Evolutionary conservation across 23 red algal genomes (phyloP).

Genomic region (Gracilaria vermiculophylla): DNA sequence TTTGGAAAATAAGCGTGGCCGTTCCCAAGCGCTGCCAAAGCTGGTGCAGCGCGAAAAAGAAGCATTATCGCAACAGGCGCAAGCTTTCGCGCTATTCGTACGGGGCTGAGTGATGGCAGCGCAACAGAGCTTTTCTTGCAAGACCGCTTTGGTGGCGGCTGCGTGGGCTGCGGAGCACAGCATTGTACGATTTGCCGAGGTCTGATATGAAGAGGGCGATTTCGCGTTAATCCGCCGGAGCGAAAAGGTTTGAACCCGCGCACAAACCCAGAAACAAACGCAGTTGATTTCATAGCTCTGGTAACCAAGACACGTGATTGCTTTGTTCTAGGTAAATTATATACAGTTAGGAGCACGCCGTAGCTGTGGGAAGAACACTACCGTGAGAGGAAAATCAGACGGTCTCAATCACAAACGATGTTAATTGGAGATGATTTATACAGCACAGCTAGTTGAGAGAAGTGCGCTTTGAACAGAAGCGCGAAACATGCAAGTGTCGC

Average conservation of each 20-base stretch:
- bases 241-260: background rate
- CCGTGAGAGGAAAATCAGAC: background rate
- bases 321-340: background rate
- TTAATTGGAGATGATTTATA: background rate
- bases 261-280: conserved; percentile 3
- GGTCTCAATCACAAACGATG: background rate
- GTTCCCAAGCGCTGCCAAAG: background rate
- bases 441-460: background rate
- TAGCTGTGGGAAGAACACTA: background rate
- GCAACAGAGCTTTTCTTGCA: no score
- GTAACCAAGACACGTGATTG: background rate
- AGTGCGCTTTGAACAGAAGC: background rate
- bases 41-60: background rate
- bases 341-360: background rate
- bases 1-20: background rate
- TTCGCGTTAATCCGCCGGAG: background rate
- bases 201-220: background rate
- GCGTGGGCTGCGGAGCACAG: background rate
- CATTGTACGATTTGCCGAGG: background rate
- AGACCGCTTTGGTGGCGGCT: background rate
- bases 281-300: background rate
- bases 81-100: background rate
- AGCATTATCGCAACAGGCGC: background rate
- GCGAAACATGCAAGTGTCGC: no score
- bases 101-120: no score